These are phyloP conservation scores for Tetraselmis chui DNA, from an alignment of 139 green algal genomes.

Conservation along the genomic window DNA sequence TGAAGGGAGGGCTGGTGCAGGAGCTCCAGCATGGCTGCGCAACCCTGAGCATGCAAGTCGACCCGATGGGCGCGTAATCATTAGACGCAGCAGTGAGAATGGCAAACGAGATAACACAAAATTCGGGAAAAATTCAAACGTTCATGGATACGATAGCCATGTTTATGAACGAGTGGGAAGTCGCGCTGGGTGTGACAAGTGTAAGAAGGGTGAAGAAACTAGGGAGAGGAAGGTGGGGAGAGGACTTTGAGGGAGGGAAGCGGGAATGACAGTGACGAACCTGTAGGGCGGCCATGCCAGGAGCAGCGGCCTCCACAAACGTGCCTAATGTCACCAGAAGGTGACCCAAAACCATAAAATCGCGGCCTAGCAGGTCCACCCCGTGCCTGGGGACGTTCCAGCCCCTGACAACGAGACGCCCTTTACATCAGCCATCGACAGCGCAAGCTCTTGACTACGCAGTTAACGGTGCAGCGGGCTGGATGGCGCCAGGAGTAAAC, in stretches of 20 bases:
- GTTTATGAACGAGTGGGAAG: too few species aligned
- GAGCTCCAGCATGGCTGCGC: slow-evolving; percentile 1
- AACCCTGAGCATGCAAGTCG: neutral
- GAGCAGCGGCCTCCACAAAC: slow-evolving; percentile 1
- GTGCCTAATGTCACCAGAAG: neutral
- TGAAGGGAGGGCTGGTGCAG: neutral
- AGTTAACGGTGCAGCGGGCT: too few species aligned
- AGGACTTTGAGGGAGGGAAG: neutral
- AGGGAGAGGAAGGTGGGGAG: neutral
- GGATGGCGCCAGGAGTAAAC: too few species aligned
- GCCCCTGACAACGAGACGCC: neutral
- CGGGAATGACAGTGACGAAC: neutral
- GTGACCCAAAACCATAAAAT: neutral
- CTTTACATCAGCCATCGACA: too few species aligned
- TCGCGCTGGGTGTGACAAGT: too few species aligned
- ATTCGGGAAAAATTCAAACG: too few species aligned
- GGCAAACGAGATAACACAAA: too few species aligned
- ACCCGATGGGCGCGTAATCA: too few species aligned
- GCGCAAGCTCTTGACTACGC: too few species aligned
- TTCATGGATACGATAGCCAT: too few species aligned
- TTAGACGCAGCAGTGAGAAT: too few species aligned
- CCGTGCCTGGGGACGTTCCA: neutral
- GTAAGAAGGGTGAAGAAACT: too few species aligned
- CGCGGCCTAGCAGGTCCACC: slow-evolving; percentile 1
- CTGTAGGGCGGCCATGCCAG: neutral